Evolutionary conservation across 208 protist species (phyloP).

Genomic region (Crithidia brevicula): DNA sequence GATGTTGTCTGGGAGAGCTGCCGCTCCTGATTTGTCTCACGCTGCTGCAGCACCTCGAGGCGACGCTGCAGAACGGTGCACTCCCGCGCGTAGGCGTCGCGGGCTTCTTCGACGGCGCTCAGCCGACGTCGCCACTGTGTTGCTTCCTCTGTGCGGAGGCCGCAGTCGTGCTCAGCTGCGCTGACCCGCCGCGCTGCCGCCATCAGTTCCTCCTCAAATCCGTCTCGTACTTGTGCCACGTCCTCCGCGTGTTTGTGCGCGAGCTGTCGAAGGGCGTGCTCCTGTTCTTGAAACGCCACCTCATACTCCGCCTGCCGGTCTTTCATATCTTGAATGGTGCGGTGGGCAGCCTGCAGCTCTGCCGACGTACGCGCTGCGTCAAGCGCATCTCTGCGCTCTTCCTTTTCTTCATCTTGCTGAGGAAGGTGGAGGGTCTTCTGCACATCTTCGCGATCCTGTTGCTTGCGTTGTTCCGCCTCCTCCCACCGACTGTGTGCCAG

Average conservation of each 20-base stretch:
- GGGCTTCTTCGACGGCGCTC: neutral
- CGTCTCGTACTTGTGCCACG: neutral
- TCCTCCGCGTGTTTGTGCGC: neutral
- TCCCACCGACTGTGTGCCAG: neutral
- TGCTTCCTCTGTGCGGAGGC: constrained; percentile 3
- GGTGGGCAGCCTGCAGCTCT: neutral
- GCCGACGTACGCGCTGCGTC: neutral
- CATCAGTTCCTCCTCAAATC: constrained; percentile 2
- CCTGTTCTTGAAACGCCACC: neutral
- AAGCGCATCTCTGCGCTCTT: neutral
- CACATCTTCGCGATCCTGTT: neutral
- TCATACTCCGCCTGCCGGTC: neutral
- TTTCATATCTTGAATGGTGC: neutral
- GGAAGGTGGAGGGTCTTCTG: neutral
- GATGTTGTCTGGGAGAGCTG: neutral
- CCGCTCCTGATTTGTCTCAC: neutral
- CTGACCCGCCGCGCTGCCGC: constrained; percentile 13
- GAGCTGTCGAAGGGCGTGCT: neutral
- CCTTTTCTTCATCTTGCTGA: neutral
- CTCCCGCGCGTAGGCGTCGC: constrained; percentile 12
- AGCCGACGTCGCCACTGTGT: constrained; percentile 12
- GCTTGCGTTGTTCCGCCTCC: neutral
- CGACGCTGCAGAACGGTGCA: constrained; percentile 15
- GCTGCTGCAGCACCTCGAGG: constrained; percentile 8
- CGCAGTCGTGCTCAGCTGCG: constrained; percentile 17